Base-by-base conservation (phyloP, 202 grass and related monocot species). In the Schoenoplectus tabernaemontani region DNA sequence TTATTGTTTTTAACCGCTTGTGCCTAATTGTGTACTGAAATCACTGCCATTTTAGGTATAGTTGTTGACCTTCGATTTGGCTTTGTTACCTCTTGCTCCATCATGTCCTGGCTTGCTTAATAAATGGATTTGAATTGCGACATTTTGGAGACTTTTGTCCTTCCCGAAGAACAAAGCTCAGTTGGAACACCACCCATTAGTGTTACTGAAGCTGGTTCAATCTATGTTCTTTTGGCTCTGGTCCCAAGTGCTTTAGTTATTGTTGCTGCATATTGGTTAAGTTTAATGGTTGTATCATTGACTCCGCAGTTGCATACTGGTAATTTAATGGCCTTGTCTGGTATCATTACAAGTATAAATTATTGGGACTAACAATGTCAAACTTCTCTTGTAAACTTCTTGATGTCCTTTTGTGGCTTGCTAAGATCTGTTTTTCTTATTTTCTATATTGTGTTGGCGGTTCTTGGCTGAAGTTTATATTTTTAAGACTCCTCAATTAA, bases 111-210 rank as follows among this genome's bases (percentile, higher is more conserved):
- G 36, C 70, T 41, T 76, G 59, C 79, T 46, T 61, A 51, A 74
- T 53, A 74, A 48, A 53, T 74, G 11, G 24, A 74, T 50, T 89
- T 82, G 61, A 78, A 76, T 76, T 82, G 20, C 66, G 71, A 42
- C 12, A 48, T 74, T 82, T 83, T 47, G 76, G 58, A 62, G 75
- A 86, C 81, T 81, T 64, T 64, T 47, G 24, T 85, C 12, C 75
- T 64, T 73, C 66, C 83, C 24, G 47, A 30, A 64, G 78, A 57
- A 20, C 37, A 51, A 37, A 76, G 83, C 38, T 73, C 54, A 83
- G 48, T 76, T 86, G 86, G 86, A 88, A 90, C 90, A 96, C 90
- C 92, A 91, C 89, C 85, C 86, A 86, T 90, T 83, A 88, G 85
- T 86, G 91, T 87, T 70, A 81, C 83, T 83, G 81, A 82, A 86